A percentile compares a stretch with the other conserved stretches of the same genome.
Evolutionary conservation across 192 early-diverging fungal genomes (phyloP).

Genomic region (Coemansia pectinata): DNA sequence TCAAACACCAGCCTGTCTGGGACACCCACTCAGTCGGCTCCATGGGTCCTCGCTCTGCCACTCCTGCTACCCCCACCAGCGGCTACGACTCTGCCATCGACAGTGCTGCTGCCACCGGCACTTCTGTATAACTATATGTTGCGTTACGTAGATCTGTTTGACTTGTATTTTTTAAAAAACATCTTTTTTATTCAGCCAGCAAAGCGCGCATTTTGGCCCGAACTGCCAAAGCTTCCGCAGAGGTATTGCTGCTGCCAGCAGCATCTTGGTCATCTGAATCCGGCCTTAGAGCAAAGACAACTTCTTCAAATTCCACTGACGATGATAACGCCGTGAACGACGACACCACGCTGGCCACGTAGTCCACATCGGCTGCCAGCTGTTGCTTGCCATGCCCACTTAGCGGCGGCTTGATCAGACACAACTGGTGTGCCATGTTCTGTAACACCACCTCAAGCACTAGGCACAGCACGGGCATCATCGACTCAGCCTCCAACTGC

Average conservation of each 20-base stretch:
- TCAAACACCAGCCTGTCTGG: not conserved
- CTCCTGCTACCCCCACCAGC: conserved; percentile 1
- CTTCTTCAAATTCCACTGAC: conserved; percentile 20
- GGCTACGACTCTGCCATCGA: conserved; percentile 3
- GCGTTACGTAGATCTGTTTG: not conserved
- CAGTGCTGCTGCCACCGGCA: conserved; percentile 4
- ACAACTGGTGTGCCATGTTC: conserved; percentile 19
- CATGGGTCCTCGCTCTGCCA: not conserved
- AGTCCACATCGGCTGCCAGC: conserved; percentile 38
- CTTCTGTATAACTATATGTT: conserved; percentile 7
- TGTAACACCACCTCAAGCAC: conserved; percentile 26
- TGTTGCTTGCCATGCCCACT: conserved; percentile 27
- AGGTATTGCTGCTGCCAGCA: not conserved
- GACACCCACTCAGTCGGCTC: not conserved
- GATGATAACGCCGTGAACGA: conserved; percentile 17
- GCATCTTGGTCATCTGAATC: not conserved
- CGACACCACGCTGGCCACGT: conserved; percentile 36
- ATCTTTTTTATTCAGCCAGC: not conserved
- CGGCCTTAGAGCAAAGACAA: conserved; percentile 6
- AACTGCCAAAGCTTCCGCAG: not conserved
- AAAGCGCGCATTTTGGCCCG: conserved; percentile 16
- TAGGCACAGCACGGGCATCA: conserved; percentile 35
- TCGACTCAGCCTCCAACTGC: conserved; percentile 4
- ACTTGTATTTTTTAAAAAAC: not conserved
- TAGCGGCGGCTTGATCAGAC: conserved; percentile 27